Percentiles rank a stretch among this genome's conserved stretches.
phyloP scores from a whole-genome alignment of 2,329 filamentous ascomycete species.

The Xylogone sp. region DNA sequence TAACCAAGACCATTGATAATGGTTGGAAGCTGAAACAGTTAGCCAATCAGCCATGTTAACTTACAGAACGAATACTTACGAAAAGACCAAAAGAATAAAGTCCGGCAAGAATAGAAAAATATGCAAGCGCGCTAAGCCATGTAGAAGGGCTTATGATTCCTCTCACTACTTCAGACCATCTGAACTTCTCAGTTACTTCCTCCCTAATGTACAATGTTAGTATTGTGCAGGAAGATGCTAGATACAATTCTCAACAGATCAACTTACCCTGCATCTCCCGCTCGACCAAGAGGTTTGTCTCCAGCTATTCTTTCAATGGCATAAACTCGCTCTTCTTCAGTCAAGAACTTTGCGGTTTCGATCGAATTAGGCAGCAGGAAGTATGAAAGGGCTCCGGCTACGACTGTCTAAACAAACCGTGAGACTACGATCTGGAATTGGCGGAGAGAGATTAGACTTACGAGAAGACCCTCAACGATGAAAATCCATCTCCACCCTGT shows the following conservation, averaged over 20 bases:
- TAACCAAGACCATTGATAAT: slow-evolving; percentile 51
- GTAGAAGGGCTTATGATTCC: slow-evolving; percentile 57
- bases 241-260: too few relatives aligned
- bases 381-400: slow-evolving; percentile 47
- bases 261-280: neutral
- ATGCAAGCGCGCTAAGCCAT: slow-evolving; percentile 57
- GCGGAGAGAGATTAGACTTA: slow-evolving; percentile 23
- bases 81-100: slow-evolving; percentile 44
- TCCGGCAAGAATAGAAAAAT: slow-evolving; percentile 26
- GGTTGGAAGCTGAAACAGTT: slow-evolving; percentile 48
- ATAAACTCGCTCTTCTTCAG: slow-evolving; percentile 42
- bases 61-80: slow-evolving; percentile 33
- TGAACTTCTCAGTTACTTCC: slow-evolving; percentile 42
- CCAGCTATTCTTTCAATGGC: slow-evolving; percentile 16
- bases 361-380: slow-evolving; percentile 53
- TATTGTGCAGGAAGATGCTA: too few relatives aligned
- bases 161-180: slow-evolving; percentile 59
- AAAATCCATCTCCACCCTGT: slow-evolving; percentile 48
- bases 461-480: slow-evolving; percentile 49
- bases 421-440: too few relatives aligned
- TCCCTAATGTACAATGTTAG: slow-evolving; percentile 21
- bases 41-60: slow-evolving; percentile 1
- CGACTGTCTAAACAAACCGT: slow-evolving; percentile 44
- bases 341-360: slow-evolving; percentile 50
- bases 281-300: slow-evolving; percentile 9